These are phyloP conservation scores for Leishmania aethiopica DNA, from an alignment of 208 protist genomes.

Conservation along the genomic window DNA sequence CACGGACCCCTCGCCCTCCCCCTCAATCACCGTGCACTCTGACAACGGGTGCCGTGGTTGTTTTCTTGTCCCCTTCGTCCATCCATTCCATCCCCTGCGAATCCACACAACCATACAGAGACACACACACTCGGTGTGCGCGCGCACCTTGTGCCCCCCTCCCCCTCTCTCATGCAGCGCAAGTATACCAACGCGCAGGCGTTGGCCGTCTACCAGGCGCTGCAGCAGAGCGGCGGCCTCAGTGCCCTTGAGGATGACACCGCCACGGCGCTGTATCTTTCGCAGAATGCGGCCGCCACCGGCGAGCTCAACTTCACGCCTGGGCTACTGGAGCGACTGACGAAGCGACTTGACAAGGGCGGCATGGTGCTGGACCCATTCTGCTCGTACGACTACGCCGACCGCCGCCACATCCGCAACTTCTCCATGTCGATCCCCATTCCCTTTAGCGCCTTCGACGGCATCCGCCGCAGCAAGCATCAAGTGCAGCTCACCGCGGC, in stretches of 20 bases:
- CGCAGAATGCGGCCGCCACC: conserved; percentile 19
- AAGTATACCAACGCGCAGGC: conserved; percentile 37
- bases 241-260: conserved; percentile 31
- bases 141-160: not conserved
- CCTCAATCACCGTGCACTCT: not conserved
- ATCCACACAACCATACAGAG: conserved; percentile 5
- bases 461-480: conserved; percentile 58
- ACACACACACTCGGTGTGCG: not conserved
- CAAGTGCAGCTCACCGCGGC: conserved; percentile 53
- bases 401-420: conserved; percentile 54
- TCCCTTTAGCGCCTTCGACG: conserved; percentile 73
- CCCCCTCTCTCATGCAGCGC: conserved; percentile 17
- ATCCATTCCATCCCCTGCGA: not conserved
- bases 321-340: conserved; percentile 26
- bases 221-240: conserved; percentile 29
- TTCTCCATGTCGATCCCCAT: conserved; percentile 83
- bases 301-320: conserved; percentile 28
- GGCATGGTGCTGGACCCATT: conserved; percentile 36
- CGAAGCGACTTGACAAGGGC: conserved; percentile 28
- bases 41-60: not conserved
- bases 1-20: not conserved
- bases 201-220: conserved; percentile 33
- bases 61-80: not conserved
- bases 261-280: conserved; percentile 27
- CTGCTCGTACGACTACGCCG: conserved; percentile 38